Conservation (phyloP, 1,284 basidiomycete species). For the Rhodotorula sp. region DNA sequence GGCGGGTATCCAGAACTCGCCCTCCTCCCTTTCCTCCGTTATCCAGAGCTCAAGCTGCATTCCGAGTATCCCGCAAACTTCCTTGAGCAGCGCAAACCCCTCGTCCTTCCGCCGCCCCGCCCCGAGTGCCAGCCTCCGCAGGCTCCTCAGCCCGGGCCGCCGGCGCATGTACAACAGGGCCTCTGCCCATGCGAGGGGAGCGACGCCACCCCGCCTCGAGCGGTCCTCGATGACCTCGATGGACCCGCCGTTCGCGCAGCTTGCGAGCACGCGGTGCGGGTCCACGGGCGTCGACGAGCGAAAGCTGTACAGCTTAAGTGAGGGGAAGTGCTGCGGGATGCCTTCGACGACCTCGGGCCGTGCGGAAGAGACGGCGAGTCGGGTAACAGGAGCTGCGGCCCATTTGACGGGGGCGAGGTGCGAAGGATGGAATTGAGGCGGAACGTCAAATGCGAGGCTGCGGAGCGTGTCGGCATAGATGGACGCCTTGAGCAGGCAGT, state of each 20-base stretch:
- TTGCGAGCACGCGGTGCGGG: conserved; percentile 4
- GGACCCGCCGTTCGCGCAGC: conserved; percentile 3
- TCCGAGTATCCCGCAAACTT: neutral
- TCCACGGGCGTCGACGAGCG: neutral
- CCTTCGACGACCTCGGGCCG: neutral
- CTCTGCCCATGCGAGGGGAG: neutral
- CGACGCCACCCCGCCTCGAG: neutral
- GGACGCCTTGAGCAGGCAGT: conserved; percentile 32
- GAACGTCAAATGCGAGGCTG: conserved; percentile 20
- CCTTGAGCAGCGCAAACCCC: neutral
- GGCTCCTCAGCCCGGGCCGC: neutral
- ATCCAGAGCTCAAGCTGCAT: neutral
- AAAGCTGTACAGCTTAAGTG: conserved; percentile 15
- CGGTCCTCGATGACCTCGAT: neutral
- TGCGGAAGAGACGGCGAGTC: neutral
- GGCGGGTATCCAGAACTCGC: neutral
- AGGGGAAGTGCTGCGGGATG: conserved; percentile 27
- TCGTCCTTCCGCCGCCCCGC: neutral
- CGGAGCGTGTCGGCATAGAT: conserved; percentile 33
- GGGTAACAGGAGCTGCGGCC: conserved; percentile 16
- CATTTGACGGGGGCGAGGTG: conserved; percentile 21
- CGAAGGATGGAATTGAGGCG: neutral
- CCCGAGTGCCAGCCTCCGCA: neutral
- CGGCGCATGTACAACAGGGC: neutral
- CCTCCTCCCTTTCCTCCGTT: fast-evolving